Evolutionary conservation across 1,284 basidiomycete species (phyloP).

Genomic region (Austropuccinia psidii): DNA sequence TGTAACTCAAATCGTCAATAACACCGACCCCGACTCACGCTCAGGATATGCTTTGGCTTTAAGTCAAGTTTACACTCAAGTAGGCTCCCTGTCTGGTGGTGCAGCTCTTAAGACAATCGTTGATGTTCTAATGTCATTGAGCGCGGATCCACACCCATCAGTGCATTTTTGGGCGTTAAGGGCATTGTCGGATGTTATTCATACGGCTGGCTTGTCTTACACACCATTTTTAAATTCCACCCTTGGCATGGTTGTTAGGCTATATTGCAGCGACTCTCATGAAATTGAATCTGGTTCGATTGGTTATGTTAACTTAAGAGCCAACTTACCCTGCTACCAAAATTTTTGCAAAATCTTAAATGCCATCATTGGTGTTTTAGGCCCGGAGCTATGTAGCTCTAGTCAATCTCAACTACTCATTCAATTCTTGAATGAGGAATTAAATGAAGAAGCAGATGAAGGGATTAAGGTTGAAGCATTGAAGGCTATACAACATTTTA

Average conservation of each 20-base stretch:
- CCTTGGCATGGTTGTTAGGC: constrained; percentile 79
- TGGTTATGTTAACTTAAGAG: constrained; percentile 70
- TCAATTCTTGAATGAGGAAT: constrained; percentile 75
- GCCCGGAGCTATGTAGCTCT: constrained; percentile 89
- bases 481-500: constrained; percentile 88
- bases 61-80: constrained; percentile 84
- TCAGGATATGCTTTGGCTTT: constrained; percentile 91
- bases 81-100: constrained; percentile 86
- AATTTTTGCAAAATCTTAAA: constrained; percentile 85
- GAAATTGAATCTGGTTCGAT: constrained; percentile 87
- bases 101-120: constrained; percentile 93
- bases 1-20: constrained; percentile 92
- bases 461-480: constrained; percentile 86
- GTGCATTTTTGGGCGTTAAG: constrained; percentile 90
- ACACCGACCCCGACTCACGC: constrained; percentile 83
- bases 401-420: constrained; percentile 70
- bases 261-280: constrained; percentile 84
- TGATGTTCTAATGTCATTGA: constrained; percentile 89
- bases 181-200: constrained; percentile 77
- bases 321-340: constrained; percentile 83
- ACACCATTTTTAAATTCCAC: constrained; percentile 80
- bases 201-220: constrained; percentile 85
- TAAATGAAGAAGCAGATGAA: constrained; percentile 72
- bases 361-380: constrained; percentile 84
- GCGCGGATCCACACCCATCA: constrained; percentile 90